Evolutionary conservation across 257 asterid species (phyloP), one percentile per base, ranked within the genome.

Genomic region (Ilex asprella): DNA sequence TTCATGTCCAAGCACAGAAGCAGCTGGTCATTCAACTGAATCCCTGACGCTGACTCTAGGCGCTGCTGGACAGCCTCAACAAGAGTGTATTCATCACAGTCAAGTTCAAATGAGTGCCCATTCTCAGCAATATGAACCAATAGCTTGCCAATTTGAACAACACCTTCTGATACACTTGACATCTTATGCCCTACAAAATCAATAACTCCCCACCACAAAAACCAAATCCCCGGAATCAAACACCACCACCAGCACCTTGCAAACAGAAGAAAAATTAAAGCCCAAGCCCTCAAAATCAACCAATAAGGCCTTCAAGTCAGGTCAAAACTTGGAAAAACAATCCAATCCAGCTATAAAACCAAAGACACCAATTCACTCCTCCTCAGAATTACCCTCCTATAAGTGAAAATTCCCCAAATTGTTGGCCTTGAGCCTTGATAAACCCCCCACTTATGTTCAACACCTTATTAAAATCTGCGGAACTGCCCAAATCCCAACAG

Each of bases 1-100:
- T 86, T 88, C 94, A 84, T 82, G 84, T 84, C 96, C 73, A 86
- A 77, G 72, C 95, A 91, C 75, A 91, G 67, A 69, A 91, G 87
- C 58, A 91, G 94, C 78, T 91, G 98, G 71, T 88, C 96, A 70
- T 75, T 75, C 29, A 70, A 64, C 2, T 84, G 84, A 44, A 88
- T 84, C 59, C 92, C 82, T 2, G 85, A 73, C 52, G 64, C 80
- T 1, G 96, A 76, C 62, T 86, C 95, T 2, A 91, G 64, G 54
- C 12, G 75, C 64, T 78, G 82, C 78, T 86, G 94, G 44, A 88
- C 83, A 13, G 81, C 70, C 74, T 91, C 98, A 57, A 91, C 98
- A n/a, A 83, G 78, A 4, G 86, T 82, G 63, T 75, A 77, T 66
- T 86, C 95, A 59, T 82, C 86, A 70, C 86, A 86, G 27, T 80